Percentiles rank a stretch among this genome's conserved stretches.
phyloP scores from a whole-genome alignment of 345 rosid species.

The Litchi chinensis region DNA sequence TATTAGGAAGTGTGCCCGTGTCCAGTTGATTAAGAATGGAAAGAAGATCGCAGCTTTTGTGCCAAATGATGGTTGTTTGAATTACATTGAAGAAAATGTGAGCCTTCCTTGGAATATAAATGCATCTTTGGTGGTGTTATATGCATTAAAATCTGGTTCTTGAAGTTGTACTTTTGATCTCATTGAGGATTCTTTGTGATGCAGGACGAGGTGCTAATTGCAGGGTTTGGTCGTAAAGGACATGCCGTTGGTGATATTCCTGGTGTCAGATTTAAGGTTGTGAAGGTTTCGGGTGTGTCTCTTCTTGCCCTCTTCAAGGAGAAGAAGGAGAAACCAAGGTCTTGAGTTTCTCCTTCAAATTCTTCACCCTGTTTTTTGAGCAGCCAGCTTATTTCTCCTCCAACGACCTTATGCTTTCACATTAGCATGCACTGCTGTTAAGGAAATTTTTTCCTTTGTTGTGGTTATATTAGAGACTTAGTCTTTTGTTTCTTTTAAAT shows the following conservation, averaged over 20 bases:
- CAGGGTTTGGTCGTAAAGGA: conserved; percentile 63
- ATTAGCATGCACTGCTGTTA: not conserved
- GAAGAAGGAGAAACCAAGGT: conserved; percentile 74
- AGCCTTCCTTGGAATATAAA: not conserved
- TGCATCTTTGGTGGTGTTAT: not conserved
- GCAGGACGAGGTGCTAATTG: conserved; percentile 72
- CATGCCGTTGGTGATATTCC: conserved; percentile 82
- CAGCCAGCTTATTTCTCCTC: not conserved
- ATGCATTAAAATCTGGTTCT: not conserved
- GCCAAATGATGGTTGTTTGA: conserved; percentile 50
- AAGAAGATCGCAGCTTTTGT: conserved; percentile 52
- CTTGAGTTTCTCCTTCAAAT: conserved; percentile 28
- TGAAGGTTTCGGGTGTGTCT: conserved; percentile 73
- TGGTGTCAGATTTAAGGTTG: conserved; percentile 79
- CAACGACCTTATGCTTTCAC: not conserved
- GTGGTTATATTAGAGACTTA: not conserved
- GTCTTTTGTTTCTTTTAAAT: not conserved
- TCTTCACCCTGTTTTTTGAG: not conserved
- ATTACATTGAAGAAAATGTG: conserved; percentile 48
- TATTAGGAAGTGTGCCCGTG: conserved; percentile 47
- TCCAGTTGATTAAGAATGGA: conserved; percentile 46
- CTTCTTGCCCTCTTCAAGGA: conserved; percentile 70
- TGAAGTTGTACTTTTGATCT: not conserved
- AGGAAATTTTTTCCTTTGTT: not conserved
- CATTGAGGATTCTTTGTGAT: conserved; percentile 2